Evolutionary conservation across 441 rosid species (phyloP).

Genomic region (Adansonia gregorii): DNA sequence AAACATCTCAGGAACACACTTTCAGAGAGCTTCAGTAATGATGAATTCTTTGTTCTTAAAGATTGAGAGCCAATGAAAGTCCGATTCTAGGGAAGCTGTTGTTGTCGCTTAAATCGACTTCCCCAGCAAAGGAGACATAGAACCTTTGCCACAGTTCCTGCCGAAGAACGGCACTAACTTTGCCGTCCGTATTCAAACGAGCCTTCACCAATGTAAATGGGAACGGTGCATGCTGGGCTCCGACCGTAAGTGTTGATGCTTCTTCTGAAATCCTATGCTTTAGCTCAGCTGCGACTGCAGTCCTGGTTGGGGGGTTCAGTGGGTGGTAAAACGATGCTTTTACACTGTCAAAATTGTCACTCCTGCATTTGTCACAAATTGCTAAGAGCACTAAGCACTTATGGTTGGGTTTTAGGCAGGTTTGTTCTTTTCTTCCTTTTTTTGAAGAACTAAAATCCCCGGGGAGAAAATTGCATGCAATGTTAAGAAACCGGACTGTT

Average conservation of each 20-base stretch:
- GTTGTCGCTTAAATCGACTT: conserved; percentile 37
- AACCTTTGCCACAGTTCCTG: conserved; percentile 42
- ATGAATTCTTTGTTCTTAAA: conserved; percentile 23
- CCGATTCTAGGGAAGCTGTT: conserved; percentile 48
- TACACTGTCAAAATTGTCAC: conserved; percentile 41
- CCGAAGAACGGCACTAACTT: conserved; percentile 42
- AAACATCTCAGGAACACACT: not conserved
- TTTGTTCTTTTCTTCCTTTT: not conserved
- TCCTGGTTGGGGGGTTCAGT: conserved; percentile 40
- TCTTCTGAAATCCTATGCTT: conserved; percentile 38
- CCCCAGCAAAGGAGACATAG: conserved; percentile 43
- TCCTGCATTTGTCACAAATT: conserved; percentile 41
- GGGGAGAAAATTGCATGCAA: too few species aligned
- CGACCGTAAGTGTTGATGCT: conserved; percentile 40
- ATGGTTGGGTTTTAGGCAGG: not conserved
- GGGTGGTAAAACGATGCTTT: conserved; percentile 42
- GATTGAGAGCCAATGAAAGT: conserved; percentile 41
- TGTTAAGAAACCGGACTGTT: too few species aligned
- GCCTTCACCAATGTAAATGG: conserved; percentile 53
- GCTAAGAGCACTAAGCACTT: not conserved
- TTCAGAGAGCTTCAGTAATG: not conserved
- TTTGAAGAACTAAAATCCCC: too few species aligned
- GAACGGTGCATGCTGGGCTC: conserved; percentile 47
- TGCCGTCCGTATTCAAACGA: conserved; percentile 44
- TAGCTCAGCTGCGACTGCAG: conserved; percentile 58